Evolutionary conservation across 1,284 basidiomycete species (phyloP).

Genomic region (Ceratobasidium sp.): DNA sequence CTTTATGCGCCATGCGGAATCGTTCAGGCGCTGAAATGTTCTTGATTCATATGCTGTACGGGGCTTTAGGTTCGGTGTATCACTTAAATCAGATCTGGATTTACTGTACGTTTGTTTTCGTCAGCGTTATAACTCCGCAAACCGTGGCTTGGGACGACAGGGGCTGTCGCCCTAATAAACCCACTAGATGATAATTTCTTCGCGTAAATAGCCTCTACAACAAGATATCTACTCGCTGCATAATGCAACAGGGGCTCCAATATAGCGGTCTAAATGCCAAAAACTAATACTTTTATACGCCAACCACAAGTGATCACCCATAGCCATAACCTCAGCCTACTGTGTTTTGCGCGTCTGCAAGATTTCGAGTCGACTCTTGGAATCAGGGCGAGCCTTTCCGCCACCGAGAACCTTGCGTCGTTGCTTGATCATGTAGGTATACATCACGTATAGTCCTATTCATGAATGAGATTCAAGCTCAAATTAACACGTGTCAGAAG

Average conservation of each 20-base stretch:
- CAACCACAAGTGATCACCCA: not conserved
- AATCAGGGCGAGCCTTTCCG: conserved; percentile 28
- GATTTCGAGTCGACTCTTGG: conserved; percentile 35
- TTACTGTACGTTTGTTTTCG: too few species aligned
- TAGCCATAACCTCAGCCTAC: not conserved
- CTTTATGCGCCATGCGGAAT: too few species aligned
- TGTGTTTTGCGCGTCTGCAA: conserved; percentile 30
- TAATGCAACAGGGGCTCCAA: not conserved
- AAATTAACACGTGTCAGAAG: not conserved
- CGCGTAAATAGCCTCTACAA: too few species aligned
- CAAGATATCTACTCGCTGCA: not conserved
- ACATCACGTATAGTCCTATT: conserved; percentile 85
- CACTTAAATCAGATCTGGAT: too few species aligned
- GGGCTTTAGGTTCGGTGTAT: too few species aligned
- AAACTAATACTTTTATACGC: not conserved
- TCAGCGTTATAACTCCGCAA: too few species aligned
- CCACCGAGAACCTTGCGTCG: conserved; percentile 79
- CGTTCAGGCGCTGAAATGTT: too few species aligned
- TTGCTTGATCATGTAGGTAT: conserved; percentile 90
- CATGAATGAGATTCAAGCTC: not conserved
- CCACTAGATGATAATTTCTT: too few species aligned
- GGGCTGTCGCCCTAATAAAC: too few species aligned
- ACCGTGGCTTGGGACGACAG: too few species aligned
- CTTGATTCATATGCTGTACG: too few species aligned
- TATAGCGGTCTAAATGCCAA: not conserved